A percentile compares a stretch with the other conserved stretches of the same genome.
Conservation (phyloP, 108 stramenopile species). For the Nitzschia sp. region DNA sequence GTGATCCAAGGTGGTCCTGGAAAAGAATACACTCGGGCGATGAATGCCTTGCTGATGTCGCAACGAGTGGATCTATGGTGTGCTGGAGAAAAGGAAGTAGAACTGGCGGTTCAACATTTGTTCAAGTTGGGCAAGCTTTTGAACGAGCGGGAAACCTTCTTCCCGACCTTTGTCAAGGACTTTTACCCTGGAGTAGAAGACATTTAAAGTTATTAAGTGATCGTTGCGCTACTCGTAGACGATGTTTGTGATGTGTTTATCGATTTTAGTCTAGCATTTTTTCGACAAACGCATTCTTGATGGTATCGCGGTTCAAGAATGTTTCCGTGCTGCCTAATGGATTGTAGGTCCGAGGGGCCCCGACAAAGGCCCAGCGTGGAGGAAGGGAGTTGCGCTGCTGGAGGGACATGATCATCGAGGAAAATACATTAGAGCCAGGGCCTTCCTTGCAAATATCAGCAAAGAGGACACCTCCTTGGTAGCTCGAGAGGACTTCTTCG, state of each 20-base stretch:
- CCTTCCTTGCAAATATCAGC: slow-evolving; percentile 89
- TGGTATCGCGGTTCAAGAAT: slow-evolving; percentile 24
- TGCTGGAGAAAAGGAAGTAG: slow-evolving; percentile 82
- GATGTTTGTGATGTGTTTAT: no score
- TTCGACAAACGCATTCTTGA: slow-evolving; percentile 9
- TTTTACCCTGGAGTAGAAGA: slow-evolving; percentile 84
- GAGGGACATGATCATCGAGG: slow-evolving; percentile 53
- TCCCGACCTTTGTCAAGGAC: slow-evolving; percentile 80
- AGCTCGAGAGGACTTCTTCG: slow-evolving; percentile 31
- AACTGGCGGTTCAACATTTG: slow-evolving; percentile 84
- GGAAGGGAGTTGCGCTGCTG: slow-evolving; percentile 44
- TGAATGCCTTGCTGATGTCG: slow-evolving; percentile 83
- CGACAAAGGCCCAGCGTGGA: slow-evolving; percentile 61
- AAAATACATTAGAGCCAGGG: slow-evolving; percentile 69
- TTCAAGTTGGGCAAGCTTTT: slow-evolving; percentile 73
- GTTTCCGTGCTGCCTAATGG: slow-evolving; percentile 59
- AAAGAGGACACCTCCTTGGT: slow-evolving; percentile 70
- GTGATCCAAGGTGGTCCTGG: slow-evolving; percentile 65
- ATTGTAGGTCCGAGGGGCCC: slow-evolving; percentile 79
- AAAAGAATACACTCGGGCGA: slow-evolving; percentile 68
- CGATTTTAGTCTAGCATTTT: neutral
- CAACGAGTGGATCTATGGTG: slow-evolving; percentile 90
- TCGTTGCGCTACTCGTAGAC: neutral
- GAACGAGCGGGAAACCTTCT: slow-evolving; percentile 74
- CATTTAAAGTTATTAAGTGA: slow-evolving; percentile 29